Base-by-base conservation (phyloP, 2,329 filamentous ascomycete species). In the Dactylellina leptospora region DNA sequence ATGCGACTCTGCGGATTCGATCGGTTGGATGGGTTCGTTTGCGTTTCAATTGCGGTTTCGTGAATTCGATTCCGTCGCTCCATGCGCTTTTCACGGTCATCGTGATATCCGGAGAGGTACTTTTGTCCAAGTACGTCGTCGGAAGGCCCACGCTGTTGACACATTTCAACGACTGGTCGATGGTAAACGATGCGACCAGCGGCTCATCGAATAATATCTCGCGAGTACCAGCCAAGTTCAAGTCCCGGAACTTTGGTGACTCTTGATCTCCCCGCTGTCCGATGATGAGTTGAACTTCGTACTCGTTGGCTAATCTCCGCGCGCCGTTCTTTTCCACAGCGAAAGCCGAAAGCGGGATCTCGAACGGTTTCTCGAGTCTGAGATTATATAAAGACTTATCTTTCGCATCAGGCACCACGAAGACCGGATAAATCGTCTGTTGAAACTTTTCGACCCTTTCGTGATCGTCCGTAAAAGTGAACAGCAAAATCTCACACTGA, bases 301-400 rank as follows among this genome's bases (percentile, higher is more conserved):
- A 55, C 2, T 10, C 30, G 11, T 55, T 36, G 5, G 51, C 36
- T 4, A 55, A 42, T 18, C 36, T 27, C 16, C 4, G 2, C 2
- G 1, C 6, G 13, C 30, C 50, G 25, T 30, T 33, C 5, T 22
- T 48, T 48, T 28, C 30, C 6, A 47, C 33, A 10, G 42, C 44
- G n/a, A 66, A 66, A 30, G 44, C 28, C 11, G 30, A 44, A 18
- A 66, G 18, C 28, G 61, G 61, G 11, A 58, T 58, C 44, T 58
- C 44, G 5, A 66, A 58, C 3, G 42, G 51, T 6, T 18, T 47
- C 13, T 36, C 22, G 1, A 27, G 18, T 6, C n/a, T 30, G n/a
- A 66, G 9, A 3, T 25, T 10, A 27, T 48, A 33, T 4, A 42
- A 16, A 16, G 20, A n/a, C 20, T 3, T 16, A 22, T 38, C 33